These are phyloP conservation scores for Penicillium sp. DNA, from an alignment of 2,329 filamentous ascomycete species.

Conservation along the genomic window DNA sequence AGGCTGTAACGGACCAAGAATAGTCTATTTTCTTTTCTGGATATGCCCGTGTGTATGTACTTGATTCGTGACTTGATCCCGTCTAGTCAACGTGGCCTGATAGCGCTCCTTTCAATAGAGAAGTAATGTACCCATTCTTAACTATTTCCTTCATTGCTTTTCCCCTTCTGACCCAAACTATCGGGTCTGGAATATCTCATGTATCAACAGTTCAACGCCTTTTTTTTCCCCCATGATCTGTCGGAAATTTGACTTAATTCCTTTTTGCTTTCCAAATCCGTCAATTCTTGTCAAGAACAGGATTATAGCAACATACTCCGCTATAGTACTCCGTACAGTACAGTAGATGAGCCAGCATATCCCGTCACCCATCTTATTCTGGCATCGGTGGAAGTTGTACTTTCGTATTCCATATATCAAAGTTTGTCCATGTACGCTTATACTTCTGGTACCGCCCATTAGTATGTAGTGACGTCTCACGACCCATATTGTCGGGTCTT, in stretches of 20 bases:
- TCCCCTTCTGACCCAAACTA: not conserved
- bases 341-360: not conserved
- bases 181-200: conserved; percentile 10
- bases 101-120: not conserved
- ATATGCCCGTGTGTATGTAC: not conserved
- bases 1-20: not conserved
- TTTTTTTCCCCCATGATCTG: not conserved
- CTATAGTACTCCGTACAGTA: not conserved
- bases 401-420: not conserved
- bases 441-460: not conserved
- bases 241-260: conserved; percentile 1
- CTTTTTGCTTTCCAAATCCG: not conserved
- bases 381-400: not conserved
- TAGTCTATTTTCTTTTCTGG: not conserved
- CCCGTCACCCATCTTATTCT: not conserved
- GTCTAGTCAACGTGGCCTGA: not conserved
- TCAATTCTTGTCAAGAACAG: not conserved
- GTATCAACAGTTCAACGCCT: conserved; percentile 6
- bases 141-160: not conserved
- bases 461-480: conserved; percentile 16
- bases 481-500: conserved; percentile 4
- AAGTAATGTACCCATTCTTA: too few relatives aligned
- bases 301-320: not conserved
- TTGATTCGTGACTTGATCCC: not conserved
- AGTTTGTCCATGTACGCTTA: not conserved